Conservation (phyloP, 2,329 filamentous ascomycete genomes). For the Ambrosiella xylebori region DNA sequence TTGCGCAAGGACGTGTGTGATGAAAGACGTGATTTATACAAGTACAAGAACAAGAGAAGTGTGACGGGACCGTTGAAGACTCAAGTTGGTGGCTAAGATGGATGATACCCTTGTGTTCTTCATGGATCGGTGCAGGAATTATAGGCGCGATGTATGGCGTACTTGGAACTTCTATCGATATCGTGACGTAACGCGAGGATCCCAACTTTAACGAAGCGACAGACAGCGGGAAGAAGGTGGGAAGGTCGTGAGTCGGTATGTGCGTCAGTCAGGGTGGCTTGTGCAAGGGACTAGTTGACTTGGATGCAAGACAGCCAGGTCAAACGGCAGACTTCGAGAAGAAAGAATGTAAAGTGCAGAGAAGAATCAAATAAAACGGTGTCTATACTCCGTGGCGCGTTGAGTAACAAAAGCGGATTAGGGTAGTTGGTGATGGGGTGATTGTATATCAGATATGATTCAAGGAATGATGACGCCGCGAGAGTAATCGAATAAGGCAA, state of each 20-base stretch:
- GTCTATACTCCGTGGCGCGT: not conserved
- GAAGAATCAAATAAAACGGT: not conserved
- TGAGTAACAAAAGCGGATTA: not conserved
- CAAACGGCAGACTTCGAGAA: not conserved
- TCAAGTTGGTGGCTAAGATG: not conserved
- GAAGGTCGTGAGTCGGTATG: conserved; percentile 1
- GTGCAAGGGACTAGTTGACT: not conserved
- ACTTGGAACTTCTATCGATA: no score
- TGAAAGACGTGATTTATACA: not conserved
- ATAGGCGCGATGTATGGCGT: no score
- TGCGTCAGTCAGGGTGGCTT: not conserved
- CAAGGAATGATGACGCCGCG: no score
- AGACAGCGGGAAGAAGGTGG: not conserved
- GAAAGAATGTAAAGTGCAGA: not conserved
- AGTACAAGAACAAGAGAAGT: not conserved
- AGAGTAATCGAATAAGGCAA: no score
- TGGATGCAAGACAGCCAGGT: not conserved
- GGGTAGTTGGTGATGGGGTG: not conserved
- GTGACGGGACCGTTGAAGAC: no score
- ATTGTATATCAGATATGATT: no score
- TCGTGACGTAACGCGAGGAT: not conserved
- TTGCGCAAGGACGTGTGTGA: no score
- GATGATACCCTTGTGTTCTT: not conserved
- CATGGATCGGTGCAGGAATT: no score
- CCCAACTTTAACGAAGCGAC: not conserved